Evolutionary conservation across 352 stramenopile species (phyloP).

Genomic region (Phytophthora cryptogea): DNA sequence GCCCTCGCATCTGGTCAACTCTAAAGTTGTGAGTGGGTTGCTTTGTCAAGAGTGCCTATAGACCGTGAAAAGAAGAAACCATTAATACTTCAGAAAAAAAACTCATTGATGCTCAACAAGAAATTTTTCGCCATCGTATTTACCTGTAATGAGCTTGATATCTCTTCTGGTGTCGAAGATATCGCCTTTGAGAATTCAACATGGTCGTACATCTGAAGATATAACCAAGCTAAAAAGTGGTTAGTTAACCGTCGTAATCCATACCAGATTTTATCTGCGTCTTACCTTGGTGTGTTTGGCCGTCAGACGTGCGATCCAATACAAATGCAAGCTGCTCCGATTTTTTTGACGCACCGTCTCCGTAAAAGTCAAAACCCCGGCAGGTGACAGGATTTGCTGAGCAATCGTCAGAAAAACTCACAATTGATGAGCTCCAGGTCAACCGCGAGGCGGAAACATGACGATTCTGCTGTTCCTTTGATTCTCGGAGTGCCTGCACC

Average conservation of each 20-base stretch:
- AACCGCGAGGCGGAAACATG: slow-evolving; percentile 6
- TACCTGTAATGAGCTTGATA: slow-evolving; percentile 27
- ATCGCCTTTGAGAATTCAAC: slow-evolving; percentile 27
- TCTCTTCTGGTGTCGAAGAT: neutral
- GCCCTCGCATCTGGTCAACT: slow-evolving; percentile 23
- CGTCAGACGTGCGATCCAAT: slow-evolving; percentile 12
- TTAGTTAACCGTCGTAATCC: slow-evolving; percentile 3
- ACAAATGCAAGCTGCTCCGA: slow-evolving; percentile 41
- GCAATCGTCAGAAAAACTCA: slow-evolving; percentile 27
- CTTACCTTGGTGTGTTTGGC: slow-evolving; percentile 30
- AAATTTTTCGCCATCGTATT: neutral
- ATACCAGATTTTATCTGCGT: too few relatives aligned
- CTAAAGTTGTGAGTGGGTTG: slow-evolving; percentile 22
- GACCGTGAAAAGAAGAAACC: neutral
- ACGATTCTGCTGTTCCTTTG: neutral
- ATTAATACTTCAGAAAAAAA: neutral
- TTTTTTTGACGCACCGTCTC: slow-evolving; percentile 32
- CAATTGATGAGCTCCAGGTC: slow-evolving; percentile 20
- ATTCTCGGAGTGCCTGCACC: slow-evolving; percentile 21
- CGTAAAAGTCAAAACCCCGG: slow-evolving; percentile 45
- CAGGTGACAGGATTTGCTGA: slow-evolving; percentile 4
- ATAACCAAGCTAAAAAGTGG: slow-evolving; percentile 42
- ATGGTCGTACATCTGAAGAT: slow-evolving; percentile 45
- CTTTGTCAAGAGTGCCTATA: slow-evolving; percentile 14
- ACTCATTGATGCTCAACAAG: too few relatives aligned